Evolutionary conservation across 345 rosid species (phyloP).

Genomic region (Moringa oleifera): DNA sequence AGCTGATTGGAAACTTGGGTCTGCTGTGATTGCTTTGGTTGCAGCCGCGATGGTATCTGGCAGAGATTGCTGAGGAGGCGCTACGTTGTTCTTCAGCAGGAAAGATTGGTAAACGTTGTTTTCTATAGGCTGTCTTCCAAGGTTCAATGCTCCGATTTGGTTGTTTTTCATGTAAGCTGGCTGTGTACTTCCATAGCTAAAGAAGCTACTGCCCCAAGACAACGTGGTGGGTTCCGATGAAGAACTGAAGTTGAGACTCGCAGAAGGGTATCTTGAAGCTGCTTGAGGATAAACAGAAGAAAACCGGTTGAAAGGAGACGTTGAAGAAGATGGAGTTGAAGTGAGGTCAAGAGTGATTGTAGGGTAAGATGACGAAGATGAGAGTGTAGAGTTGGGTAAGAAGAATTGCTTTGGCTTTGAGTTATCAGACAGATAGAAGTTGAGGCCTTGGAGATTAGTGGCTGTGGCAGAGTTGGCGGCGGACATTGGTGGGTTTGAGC

Average conservation of each 20-base stretch:
- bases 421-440: conserved; percentile 43
- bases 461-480: conserved; percentile 10
- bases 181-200: conserved; percentile 26
- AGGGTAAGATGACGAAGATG: conserved; percentile 52
- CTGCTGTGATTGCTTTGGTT: conserved; percentile 63
- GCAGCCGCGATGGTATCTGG: conserved; percentile 52
- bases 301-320: conserved; percentile 34
- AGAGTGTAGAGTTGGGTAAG: conserved; percentile 42
- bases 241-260: conserved; percentile 57
- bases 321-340: conserved; percentile 24
- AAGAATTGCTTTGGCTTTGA: conserved; percentile 37
- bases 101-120: conserved; percentile 28
- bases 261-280: conserved; percentile 25
- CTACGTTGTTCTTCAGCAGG: conserved; percentile 30
- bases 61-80: conserved; percentile 22
- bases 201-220: conserved; percentile 33
- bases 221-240: conserved; percentile 23
- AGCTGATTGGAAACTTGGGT: conserved; percentile 81
- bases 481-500: conserved; percentile 2
- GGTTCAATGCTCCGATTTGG: conserved; percentile 19
- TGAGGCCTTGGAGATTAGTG: conserved; percentile 44
- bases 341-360: conserved; percentile 89
- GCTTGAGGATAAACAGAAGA: conserved; percentile 16
- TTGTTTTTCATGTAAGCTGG: conserved; percentile 34
- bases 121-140: conserved; percentile 28